Percentiles rank a stretch among this genome's conserved stretches.
Conservation (phyloP, 2,329 filamentous ascomycete genomes). For the Periconia sp. region DNA sequence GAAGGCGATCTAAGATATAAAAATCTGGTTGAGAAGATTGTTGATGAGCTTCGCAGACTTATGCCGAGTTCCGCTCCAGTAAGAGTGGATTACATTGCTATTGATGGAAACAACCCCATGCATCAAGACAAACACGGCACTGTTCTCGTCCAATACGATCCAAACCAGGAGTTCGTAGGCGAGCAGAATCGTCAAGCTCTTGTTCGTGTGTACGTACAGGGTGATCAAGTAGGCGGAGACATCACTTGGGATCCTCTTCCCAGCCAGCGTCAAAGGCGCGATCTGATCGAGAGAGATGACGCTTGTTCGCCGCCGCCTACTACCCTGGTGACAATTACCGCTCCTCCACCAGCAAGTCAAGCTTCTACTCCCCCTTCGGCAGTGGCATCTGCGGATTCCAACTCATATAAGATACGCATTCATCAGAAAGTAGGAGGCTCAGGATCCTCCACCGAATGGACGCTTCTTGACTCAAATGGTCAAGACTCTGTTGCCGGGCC, state of each 20-base stretch:
- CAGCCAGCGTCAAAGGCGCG: neutral
- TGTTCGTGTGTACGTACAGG: conserved; percentile 5
- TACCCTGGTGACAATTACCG: neutral
- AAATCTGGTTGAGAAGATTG: neutral
- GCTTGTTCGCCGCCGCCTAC: neutral
- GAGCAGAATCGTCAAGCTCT: conserved; percentile 3
- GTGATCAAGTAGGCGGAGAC: conserved; percentile 3
- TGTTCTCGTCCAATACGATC: conserved; percentile 9
- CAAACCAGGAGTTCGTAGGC: conserved; percentile 5
- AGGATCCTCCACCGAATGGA: conserved; percentile 9
- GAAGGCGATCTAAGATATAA: neutral
- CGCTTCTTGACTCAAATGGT: conserved; percentile 8
- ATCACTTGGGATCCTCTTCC: conserved; percentile 1
- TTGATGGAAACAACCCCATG: conserved; percentile 3
- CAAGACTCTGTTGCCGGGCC: conserved; percentile 6
- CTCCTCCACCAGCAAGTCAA: neutral
- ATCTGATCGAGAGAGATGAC: neutral
- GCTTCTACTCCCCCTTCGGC: neutral
- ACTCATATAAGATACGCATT: conserved; percentile 4
- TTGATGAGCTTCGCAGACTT: neutral
- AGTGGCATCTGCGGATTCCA: too few relatives aligned
- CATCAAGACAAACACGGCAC: conserved; percentile 4
- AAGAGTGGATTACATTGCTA: conserved; percentile 4
- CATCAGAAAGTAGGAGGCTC: conserved; percentile 6
- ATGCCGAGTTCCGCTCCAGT: neutral